phyloP scores from a whole-genome alignment of 768 basidiomycete species.

The Hericium erinaceus region DNA sequence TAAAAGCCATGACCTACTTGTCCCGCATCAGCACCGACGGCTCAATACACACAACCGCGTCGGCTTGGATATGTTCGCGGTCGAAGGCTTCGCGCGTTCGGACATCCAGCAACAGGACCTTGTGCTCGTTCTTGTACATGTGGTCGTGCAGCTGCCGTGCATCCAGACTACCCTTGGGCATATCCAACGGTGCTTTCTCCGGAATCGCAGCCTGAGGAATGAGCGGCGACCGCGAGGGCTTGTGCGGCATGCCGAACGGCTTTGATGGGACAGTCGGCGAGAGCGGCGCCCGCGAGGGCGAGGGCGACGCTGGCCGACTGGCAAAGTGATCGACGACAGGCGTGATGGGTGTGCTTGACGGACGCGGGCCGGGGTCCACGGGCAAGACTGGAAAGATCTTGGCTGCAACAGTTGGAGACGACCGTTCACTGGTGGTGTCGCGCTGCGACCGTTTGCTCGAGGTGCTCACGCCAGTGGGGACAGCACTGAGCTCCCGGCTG shows the following conservation, averaged over 20 bases:
- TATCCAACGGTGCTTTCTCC: conserved; percentile 15
- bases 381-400: conserved; percentile 33
- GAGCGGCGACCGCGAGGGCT: conserved; percentile 33
- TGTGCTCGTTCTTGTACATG: conserved; percentile 49
- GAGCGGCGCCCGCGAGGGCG: conserved; percentile 10
- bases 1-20: conserved; percentile 38
- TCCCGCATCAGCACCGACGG: conserved; percentile 63
- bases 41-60: conserved; percentile 77
- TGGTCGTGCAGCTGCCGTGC: conserved; percentile 17
- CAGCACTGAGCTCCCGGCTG: conserved; percentile 38
- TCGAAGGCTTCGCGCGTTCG: conserved; percentile 74
- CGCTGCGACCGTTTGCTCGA: conserved; percentile 22
- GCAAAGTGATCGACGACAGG: conserved; percentile 44
- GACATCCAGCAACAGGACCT: conserved; percentile 74
- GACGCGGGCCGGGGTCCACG: conserved; percentile 42
- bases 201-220: conserved; percentile 22
- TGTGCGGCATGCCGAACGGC: conserved; percentile 24
- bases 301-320: conserved; percentile 51
- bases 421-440: conserved; percentile 4
- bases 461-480: conserved; percentile 29
- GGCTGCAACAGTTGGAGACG: conserved; percentile 5
- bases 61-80: conserved; percentile 55
- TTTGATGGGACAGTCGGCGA: conserved; percentile 26
- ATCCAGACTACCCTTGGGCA: conserved; percentile 22
- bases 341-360: conserved; percentile 64